Percentiles rank a stretch among this genome's conserved stretches.
Evolutionary conservation across 306 rosid species (phyloP).

Genomic region (Acacia crassicarpa): DNA sequence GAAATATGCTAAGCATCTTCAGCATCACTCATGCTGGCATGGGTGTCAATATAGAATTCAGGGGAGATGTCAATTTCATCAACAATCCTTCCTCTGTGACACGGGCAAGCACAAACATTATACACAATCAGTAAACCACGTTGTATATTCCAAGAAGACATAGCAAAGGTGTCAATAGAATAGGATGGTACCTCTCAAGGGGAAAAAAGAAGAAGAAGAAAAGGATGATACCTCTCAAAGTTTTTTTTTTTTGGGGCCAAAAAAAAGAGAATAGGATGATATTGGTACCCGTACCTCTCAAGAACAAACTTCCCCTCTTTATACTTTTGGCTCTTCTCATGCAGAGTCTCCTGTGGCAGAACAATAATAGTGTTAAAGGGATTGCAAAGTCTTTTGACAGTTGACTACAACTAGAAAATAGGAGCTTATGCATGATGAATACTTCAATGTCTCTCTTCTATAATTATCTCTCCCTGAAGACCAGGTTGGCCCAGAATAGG

Average conservation of each 20-base stretch:
- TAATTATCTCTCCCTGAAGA: neutral
- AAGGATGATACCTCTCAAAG: constrained; percentile 34
- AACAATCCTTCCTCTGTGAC: constrained; percentile 69
- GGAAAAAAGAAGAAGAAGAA: no score
- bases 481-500: neutral
- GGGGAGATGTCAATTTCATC: constrained; percentile 65
- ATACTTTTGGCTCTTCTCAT: constrained; percentile 80
- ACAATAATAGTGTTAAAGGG: neutral
- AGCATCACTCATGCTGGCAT: constrained; percentile 56
- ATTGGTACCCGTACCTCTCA: constrained; percentile 94
- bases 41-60: constrained; percentile 63
- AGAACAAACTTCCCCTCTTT: constrained; percentile 94
- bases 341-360: constrained; percentile 68
- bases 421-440: neutral
- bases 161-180: neutral
- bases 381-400: neutral
- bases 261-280: neutral
- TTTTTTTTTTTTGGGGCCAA: no score
- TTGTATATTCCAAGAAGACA: neutral
- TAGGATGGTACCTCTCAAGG: constrained; percentile 72
- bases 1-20: constrained; percentile 61
- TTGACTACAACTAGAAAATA: neutral
- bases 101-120: constrained; percentile 8
- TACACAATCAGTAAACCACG: constrained; percentile 20
- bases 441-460: neutral